Conservation (phyloP, 1,284 basidiomycete genomes). For the Apiotrichum domesticum region DNA sequence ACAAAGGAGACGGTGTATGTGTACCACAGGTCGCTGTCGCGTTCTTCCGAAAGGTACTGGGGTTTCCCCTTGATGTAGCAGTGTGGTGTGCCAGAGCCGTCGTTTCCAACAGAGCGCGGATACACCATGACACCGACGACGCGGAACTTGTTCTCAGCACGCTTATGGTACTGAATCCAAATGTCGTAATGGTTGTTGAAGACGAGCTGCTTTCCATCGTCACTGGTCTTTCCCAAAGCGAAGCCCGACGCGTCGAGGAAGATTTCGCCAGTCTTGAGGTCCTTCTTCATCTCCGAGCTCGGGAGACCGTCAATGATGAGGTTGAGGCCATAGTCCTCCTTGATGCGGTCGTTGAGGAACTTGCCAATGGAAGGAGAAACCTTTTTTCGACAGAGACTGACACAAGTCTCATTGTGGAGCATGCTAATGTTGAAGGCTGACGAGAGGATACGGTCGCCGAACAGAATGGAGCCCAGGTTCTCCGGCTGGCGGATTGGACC, state of each 20-base stretch:
- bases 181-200: slow-evolving; percentile 77
- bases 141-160: slow-evolving; percentile 62
- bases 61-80: slow-evolving; percentile 43
- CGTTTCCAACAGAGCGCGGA: slow-evolving; percentile 55
- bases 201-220: slow-evolving; percentile 25
- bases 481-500: slow-evolving; percentile 77
- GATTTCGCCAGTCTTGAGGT: slow-evolving; percentile 66
- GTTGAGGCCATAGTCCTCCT: slow-evolving; percentile 88
- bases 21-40: slow-evolving; percentile 68
- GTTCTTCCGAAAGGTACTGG: slow-evolving; percentile 60
- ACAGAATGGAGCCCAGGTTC: slow-evolving; percentile 85
- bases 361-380: slow-evolving; percentile 59
- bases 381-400: slow-evolving; percentile 62
- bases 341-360: slow-evolving; percentile 87
- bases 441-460: slow-evolving; percentile 91
- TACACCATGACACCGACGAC: slow-evolving; percentile 90
- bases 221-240: slow-evolving; percentile 28
- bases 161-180: slow-evolving; percentile 66
- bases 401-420: slow-evolving; percentile 57
- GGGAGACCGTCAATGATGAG: slow-evolving; percentile 94
- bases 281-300: slow-evolving; percentile 82
- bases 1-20: slow-evolving; percentile 86
- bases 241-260: slow-evolving; percentile 76
- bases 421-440: slow-evolving; percentile 64
- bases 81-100: slow-evolving; percentile 27